Base-by-base conservation (phyloP, 2,329 filamentous ascomycete genomes). In the Diaporthe caulivora region DNA sequence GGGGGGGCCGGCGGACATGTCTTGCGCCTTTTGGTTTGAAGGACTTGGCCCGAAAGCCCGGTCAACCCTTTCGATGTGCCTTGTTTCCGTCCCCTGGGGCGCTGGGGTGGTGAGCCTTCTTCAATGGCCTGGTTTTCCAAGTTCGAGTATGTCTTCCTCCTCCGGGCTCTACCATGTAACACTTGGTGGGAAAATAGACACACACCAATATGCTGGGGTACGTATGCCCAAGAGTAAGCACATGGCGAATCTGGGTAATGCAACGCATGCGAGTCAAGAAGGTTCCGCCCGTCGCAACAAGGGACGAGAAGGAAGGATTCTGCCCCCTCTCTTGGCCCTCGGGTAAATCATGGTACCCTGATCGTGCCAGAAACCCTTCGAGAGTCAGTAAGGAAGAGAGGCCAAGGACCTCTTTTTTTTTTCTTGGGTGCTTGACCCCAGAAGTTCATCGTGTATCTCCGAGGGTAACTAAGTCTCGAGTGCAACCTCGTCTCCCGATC, bases 401-500 rank as follows among this genome's bases (percentile, higher is more conserved):
- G n/a, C 34, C 34, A 26, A 26, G 26, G 8, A n/a, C n/a, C n/a
- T n/a, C 18, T 40, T 34, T 34, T 34, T 34, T 34, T 34, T 34
- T n/a, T n/a, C n/a, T n/a, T n/a, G n/a, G n/a, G n/a, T 42, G 57
- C n/a, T 60, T 11, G 58, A 24, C 60, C 58, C 37, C 37, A 62
- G 40, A 62, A 44, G n/a, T n/a, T 34, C 42, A 49, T 18, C 21
- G 31, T 37, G 18, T 26, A 47, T 37, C 26, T 37, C 44, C 24
- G 17, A 31, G 44, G 62, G 44, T 65, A 44, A 37, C 34, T 34
- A n/a, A n/a, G n/a, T n/a, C n/a, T 26, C 26, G 62, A 65, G 29
- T 65, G 62, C 62, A 65, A 65, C 62, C 62, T 65, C 62, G 31
- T 40, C 11, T 21, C 31, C 34, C 54, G 62, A 65, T 65, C 62